A percentile compares a stretch with the other conserved stretches of the same genome.
phyloP scores from a whole-genome alignment of 768 basidiomycete species.

The Auriscalpium microsporum region DNA sequence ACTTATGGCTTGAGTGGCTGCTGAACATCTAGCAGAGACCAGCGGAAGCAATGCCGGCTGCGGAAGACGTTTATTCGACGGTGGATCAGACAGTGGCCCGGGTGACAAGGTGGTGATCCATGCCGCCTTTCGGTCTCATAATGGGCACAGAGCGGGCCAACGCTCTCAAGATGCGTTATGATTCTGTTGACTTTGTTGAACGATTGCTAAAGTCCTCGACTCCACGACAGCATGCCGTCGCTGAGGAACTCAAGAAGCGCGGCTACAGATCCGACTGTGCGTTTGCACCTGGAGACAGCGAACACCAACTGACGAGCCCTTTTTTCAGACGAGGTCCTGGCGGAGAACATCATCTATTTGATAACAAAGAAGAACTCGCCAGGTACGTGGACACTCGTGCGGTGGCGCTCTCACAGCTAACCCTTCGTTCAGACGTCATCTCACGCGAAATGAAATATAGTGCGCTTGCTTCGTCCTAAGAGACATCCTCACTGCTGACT shows the following conservation, averaged over 20 bases:
- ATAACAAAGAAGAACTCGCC: conserved; percentile 85
- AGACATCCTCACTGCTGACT: conserved; percentile 7
- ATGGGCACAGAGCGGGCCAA: conserved; percentile 73
- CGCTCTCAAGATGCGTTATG: conserved; percentile 49
- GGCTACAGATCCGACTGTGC: conserved; percentile 70
- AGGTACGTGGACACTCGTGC: conserved; percentile 35
- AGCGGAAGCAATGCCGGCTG: too few species aligned
- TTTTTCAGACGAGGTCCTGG: conserved; percentile 73
- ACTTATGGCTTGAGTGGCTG: too few species aligned
- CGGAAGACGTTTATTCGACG: too few species aligned
- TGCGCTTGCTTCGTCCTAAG: conserved; percentile 23
- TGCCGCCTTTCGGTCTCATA: conserved; percentile 69
- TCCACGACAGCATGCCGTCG: conserved; percentile 54
- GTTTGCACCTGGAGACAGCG: conserved; percentile 18
- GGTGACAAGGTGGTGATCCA: too few species aligned
- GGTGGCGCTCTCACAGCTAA: not conserved
- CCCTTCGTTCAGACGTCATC: conserved; percentile 57
- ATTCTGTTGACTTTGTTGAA: not conserved
- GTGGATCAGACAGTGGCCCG: too few species aligned
- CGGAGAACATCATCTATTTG: conserved; percentile 95
- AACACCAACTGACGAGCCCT: not conserved
- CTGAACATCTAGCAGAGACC: too few species aligned
- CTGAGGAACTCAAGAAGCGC: conserved; percentile 70
- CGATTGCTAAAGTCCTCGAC: not conserved
- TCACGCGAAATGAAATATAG: conserved; percentile 80